Evolutionary conservation across 192 early-diverging fungal genomes (phyloP).

Genomic region (Cetraspora pellucida): DNA sequence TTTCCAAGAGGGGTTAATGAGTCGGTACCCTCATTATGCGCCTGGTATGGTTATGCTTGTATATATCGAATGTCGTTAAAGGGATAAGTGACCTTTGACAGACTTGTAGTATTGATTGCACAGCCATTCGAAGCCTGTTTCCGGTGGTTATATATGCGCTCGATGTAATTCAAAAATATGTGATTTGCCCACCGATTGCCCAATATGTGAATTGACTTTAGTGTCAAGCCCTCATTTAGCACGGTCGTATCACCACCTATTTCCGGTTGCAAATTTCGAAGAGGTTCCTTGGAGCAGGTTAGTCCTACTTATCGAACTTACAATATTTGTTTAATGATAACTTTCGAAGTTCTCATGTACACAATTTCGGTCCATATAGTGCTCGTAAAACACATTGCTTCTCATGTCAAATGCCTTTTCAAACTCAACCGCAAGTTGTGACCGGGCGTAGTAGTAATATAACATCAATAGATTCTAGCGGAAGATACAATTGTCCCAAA

Average conservation of each 20-base stretch:
- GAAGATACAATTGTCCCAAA: constrained; percentile 72
- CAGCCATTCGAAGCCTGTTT: constrained; percentile 68
- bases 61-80: background rate
- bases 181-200: constrained; percentile 89
- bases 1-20: constrained; percentile 70
- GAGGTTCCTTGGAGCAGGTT: constrained; percentile 62
- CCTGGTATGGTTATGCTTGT: constrained; percentile 57
- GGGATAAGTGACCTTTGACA: background rate
- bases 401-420: constrained; percentile 52
- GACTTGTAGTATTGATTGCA: constrained; percentile 25
- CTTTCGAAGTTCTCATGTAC: background rate
- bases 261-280: constrained; percentile 84
- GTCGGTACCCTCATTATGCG: constrained; percentile 68
- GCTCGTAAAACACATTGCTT: constrained; percentile 49
- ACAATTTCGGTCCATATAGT: constrained; percentile 29
- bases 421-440: constrained; percentile 8
- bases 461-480: constrained; percentile 39
- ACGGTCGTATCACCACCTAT: constrained; percentile 91
- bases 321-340: background rate
- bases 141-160: constrained; percentile 84
- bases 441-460: constrained; percentile 31
- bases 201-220: constrained; percentile 84
- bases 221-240: constrained; percentile 91
- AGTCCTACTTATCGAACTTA: constrained; percentile 21
- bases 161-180: constrained; percentile 82